Conservation (phyloP, 805 yeast species). For the Debaryomyces maramus region DNA sequence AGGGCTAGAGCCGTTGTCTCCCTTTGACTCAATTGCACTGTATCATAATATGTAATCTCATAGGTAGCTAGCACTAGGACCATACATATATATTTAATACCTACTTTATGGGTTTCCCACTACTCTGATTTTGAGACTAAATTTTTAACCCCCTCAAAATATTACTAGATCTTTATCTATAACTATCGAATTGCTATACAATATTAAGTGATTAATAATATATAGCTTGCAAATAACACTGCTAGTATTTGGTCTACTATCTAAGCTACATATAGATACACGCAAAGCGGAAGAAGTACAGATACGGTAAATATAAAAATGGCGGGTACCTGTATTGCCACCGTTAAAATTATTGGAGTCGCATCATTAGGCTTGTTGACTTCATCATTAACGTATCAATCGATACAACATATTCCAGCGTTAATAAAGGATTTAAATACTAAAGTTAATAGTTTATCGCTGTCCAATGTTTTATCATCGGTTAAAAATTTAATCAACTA, state of each 20-base stretch:
- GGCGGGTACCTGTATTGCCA: conserved; percentile 38
- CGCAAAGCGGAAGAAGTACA: not conserved
- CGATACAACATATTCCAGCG: conserved; percentile 30
- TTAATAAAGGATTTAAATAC: conserved; percentile 28
- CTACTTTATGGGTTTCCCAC: too few relatives aligned
- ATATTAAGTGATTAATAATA: not conserved
- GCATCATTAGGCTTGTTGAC: conserved; percentile 68
- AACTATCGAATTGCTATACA: not conserved
- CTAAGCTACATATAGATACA: not conserved
- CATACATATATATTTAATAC: too few relatives aligned
- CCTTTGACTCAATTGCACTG: too few relatives aligned
- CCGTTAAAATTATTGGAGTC: conserved; percentile 62
- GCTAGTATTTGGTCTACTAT: not conserved
- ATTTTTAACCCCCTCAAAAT: not conserved
- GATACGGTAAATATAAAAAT: conserved; percentile 2
- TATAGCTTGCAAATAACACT: not conserved
- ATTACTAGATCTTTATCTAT: not conserved
- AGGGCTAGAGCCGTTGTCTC: too few relatives aligned
- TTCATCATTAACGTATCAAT: conserved; percentile 47
- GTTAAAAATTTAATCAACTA: conserved; percentile 22
- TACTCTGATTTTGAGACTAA: too few relatives aligned
- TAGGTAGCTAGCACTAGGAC: too few relatives aligned
- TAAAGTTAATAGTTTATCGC: conserved; percentile 15
- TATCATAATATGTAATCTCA: too few relatives aligned
- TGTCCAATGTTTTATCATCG: conserved; percentile 7